Conservation (phyloP, 2,329 filamentous ascomycete species). For the Lachnellula hyalina region DNA sequence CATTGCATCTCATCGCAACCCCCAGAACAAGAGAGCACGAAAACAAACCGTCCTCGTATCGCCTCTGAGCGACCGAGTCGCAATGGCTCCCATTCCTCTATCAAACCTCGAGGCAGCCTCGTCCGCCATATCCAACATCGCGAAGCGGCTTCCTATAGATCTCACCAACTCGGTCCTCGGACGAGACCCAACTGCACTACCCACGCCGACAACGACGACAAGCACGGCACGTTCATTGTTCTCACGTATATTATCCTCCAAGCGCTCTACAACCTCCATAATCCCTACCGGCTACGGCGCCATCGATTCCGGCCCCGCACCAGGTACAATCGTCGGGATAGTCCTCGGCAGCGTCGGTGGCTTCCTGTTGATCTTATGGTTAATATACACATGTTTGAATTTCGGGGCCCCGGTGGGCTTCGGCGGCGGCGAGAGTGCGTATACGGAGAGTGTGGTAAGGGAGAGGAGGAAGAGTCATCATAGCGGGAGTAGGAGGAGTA, state of each 20-base stretch:
- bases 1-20: neutral
- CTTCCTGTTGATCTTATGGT: slow-evolving; percentile 48
- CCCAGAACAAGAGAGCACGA: too few species aligned
- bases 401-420: slow-evolving; percentile 3
- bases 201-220: neutral
- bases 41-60: too few species aligned
- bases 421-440: slow-evolving; percentile 3
- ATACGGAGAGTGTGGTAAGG: slow-evolving; percentile 15
- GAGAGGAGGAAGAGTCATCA: slow-evolving; percentile 19
- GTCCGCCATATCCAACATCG: too few species aligned
- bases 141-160: too few species aligned
- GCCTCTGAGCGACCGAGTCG: too few species aligned
- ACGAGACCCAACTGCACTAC: slow-evolving; percentile 2
- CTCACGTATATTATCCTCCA: neutral
- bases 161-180: too few species aligned
- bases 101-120: too few species aligned
- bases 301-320: slow-evolving; percentile 45
- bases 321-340: slow-evolving; percentile 56
- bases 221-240: neutral
- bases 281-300: slow-evolving; percentile 58
- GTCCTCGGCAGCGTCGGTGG: slow-evolving; percentile 49
- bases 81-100: too few species aligned
- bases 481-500: slow-evolving; percentile 12
- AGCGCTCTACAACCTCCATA: slow-evolving; percentile 27
- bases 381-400: slow-evolving; percentile 37